Base-by-base conservation (phyloP, 768 basidiomycete species). In the Boletus huronensis region DNA sequence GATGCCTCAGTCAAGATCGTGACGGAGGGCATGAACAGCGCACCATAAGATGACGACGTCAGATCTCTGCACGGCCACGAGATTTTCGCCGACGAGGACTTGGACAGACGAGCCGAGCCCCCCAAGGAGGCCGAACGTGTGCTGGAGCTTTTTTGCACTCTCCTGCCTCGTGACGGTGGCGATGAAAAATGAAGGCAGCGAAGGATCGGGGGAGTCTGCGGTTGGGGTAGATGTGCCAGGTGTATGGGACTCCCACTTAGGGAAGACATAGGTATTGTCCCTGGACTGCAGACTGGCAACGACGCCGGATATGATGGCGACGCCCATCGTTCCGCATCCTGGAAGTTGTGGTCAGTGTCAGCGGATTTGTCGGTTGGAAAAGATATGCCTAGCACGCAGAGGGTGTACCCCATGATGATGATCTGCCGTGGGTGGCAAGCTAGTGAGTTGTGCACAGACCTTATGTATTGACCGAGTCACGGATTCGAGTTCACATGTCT, bases 281-380 rank as follows among this genome's bases (percentile, higher is more conserved):
- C 56, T 79, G 66, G 79, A 66, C 46, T 93, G 81, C 40, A 98
- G 82, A 65, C 90, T 90, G 58, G 87, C 82, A 48, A 97, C 77
- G 39, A 98, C 89, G 42, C 97, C 97, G 23, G 96, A 95, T 46
- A 94, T 82, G 69, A 99, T 81, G 54, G 97, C 94, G 63, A 98
- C 74, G 53, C 97, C 97, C 97, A 99, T 98, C 11, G 96, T 98
- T 53, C 97, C 97, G 72, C 97, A 98, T 79, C 96, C 97, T 87
- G 54, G 57, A 53, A 25, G 50, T 63, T 52, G 57, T 48, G 48
- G 59, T 58, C 55, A 62, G 51, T 52, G 50, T 48, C 34, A 60
- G 53, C 26, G 58, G 47, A 58, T 32, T 43, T 25, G 13, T 41
- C 25, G 40, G 38, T 35, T 54, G 21, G 4, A 19, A 52, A 59